phyloP scores from a whole-genome alignment of 768 basidiomycete species.

The Trametes elegans region DNA sequence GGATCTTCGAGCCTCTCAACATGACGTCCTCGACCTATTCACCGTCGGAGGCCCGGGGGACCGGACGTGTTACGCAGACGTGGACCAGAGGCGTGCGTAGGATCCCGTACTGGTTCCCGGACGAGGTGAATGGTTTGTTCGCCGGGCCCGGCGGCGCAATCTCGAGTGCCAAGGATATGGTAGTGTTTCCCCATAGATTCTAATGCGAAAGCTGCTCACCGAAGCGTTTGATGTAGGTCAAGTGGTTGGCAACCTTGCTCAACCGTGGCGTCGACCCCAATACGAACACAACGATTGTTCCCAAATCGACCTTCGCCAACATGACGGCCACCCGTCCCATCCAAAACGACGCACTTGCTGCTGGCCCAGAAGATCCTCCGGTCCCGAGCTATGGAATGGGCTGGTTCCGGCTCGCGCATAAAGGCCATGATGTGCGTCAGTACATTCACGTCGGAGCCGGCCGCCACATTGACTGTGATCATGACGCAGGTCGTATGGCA shows the following conservation, averaged over 20 bases:
- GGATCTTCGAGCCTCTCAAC: constrained; percentile 39
- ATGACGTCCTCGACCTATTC: constrained; percentile 44
- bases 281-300: constrained; percentile 35
- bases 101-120: constrained; percentile 34
- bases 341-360: constrained; percentile 1
- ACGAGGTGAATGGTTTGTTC: constrained; percentile 25
- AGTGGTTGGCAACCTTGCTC: constrained; percentile 39
- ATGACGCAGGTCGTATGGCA: constrained; percentile 34
- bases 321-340: constrained; percentile 34
- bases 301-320: constrained; percentile 29
- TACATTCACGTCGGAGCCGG: background rate
- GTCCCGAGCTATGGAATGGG: constrained; percentile 42
- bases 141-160: constrained; percentile 44
- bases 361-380: constrained; percentile 25
- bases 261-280: constrained; percentile 33
- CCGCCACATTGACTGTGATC: background rate
- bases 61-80: constrained; percentile 33
- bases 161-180: constrained; percentile 43
- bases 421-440: constrained; percentile 38
- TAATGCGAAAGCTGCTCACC: background rate
- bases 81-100: constrained; percentile 34
- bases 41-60: constrained; percentile 31
- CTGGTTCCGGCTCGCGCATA: constrained; percentile 38
- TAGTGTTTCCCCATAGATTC: constrained; percentile 12
- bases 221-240: constrained; percentile 28